Percentiles rank a stretch among this genome's conserved stretches.
Evolutionary conservation across 2,329 filamentous ascomycete genomes (phyloP).

Genomic region (Talaromyces pinophilus): DNA sequence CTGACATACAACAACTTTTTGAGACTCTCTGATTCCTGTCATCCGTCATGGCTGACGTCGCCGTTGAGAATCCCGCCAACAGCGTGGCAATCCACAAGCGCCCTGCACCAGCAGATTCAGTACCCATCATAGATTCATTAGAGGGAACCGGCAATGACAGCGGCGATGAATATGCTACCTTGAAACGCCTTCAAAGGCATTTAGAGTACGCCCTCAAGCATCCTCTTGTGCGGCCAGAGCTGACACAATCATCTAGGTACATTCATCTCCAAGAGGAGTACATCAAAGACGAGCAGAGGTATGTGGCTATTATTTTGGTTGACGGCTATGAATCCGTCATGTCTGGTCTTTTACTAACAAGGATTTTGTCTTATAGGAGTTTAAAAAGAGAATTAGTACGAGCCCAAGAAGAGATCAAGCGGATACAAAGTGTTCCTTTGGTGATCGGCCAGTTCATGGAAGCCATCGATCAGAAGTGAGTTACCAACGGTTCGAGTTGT

Average conservation of each 20-base stretch:
- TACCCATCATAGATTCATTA: conserved; percentile 86
- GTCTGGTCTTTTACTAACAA: conserved; percentile 23
- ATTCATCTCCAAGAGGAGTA: conserved; percentile 99
- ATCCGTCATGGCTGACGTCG: conserved; percentile 75
- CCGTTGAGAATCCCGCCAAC: conserved; percentile 78
- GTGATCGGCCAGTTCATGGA: conserved; percentile 99
- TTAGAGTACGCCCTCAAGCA: conserved; percentile 67
- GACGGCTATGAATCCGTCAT: not conserved
- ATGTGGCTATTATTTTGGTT: not conserved
- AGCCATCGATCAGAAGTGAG: conserved; percentile 97
- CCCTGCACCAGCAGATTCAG: conserved; percentile 70
- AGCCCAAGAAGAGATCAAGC: conserved; percentile 98
- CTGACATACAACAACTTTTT: conserved; percentile 5
- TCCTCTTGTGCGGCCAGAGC: conserved; percentile 2
- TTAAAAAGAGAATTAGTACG: conserved; percentile 95
- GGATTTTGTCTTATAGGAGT: conserved; percentile 59
- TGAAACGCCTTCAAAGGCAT: conserved; percentile 96
- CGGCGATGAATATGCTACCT: conserved; percentile 87
- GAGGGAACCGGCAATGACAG: conserved; percentile 80
- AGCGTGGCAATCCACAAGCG: conserved; percentile 77
- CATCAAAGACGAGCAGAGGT: conserved; percentile 99
- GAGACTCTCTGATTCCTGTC: not conserved
- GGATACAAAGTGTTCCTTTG: conserved; percentile 95
- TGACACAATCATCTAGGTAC: conserved; percentile 57
- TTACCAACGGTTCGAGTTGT: conserved; percentile 21